Evolutionary conservation across 78 protist genomes (phyloP).

Genomic region (Dictyostelium purpureum): DNA sequence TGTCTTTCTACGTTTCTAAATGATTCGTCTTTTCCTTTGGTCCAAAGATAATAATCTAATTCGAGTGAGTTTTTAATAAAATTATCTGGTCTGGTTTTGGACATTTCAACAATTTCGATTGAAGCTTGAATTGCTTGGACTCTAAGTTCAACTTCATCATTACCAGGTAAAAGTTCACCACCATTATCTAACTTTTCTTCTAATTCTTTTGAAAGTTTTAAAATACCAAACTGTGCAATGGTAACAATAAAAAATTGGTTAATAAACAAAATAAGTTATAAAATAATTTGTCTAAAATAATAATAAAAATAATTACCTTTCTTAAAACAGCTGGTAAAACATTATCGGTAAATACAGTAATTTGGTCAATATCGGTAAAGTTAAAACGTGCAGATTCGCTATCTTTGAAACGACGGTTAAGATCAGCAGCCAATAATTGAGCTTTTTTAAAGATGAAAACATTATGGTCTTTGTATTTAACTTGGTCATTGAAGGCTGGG

Average conservation of each 20-base stretch:
- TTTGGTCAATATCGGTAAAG: constrained; percentile 20
- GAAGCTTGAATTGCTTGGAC: constrained; percentile 38
- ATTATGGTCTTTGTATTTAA: neutral
- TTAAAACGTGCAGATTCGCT: constrained; percentile 14
- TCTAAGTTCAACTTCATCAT: constrained; percentile 40
- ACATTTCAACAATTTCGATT: neutral
- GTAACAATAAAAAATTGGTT: no score
- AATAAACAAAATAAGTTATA: neutral
- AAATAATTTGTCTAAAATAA: no score
- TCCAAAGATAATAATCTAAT: constrained; percentile 59
- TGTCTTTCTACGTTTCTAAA: constrained; percentile 52
- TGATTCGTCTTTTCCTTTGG: constrained; percentile 36
- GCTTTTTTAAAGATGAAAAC: constrained; percentile 39
- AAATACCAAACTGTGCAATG: neutral
- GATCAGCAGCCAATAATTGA: constrained; percentile 46
- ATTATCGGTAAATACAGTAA: constrained; percentile 57
- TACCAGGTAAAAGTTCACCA: constrained; percentile 4
- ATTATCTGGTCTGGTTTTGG: neutral
- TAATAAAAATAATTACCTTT: no score
- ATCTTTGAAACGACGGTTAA: constrained; percentile 36
- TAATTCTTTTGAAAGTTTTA: neutral
- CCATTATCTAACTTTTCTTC: neutral
- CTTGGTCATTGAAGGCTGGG: constrained; percentile 40
- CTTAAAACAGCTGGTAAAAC: constrained; percentile 66
- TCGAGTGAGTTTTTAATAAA: constrained; percentile 13